Evolutionary conservation across 2,329 filamentous ascomycete genomes (phyloP).

Genomic region (Clonostachys solani): DNA sequence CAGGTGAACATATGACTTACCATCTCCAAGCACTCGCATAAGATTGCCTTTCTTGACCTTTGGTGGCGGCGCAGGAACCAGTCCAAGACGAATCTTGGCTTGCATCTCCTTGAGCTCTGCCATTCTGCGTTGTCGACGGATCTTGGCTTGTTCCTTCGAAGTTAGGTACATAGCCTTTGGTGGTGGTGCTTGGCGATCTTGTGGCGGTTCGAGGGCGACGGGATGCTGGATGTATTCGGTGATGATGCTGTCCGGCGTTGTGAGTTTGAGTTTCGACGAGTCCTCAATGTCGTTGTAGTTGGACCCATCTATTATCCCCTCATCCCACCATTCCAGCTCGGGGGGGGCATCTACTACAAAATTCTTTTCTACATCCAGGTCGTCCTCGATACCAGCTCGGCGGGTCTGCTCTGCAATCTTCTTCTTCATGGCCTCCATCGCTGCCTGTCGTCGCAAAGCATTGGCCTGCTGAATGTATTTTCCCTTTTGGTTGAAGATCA

Average conservation of each 20-base stretch:
- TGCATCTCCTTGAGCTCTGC: constrained; percentile 94
- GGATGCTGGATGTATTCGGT: constrained; percentile 92
- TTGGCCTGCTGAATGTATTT: constrained; percentile 97
- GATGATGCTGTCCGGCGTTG: constrained; percentile 77
- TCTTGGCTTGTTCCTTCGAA: constrained; percentile 83
- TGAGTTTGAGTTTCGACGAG: constrained; percentile 64
- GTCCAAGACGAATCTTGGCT: constrained; percentile 87
- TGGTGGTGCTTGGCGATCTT: constrained; percentile 75
- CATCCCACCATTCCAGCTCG: constrained; percentile 96
- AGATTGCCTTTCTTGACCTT: constrained; percentile 98
- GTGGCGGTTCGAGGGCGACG: constrained; percentile 83
- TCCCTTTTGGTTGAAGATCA: constrained; percentile 91
- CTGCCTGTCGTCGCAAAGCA: constrained; percentile 80
- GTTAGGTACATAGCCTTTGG: constrained; percentile 93
- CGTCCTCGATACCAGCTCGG: constrained; percentile 92
- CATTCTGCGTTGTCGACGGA: constrained; percentile 85
- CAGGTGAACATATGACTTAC: constrained; percentile 33
- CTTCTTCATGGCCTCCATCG: constrained; percentile 91
- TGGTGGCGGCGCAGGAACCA: constrained; percentile 84
- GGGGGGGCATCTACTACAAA: constrained; percentile 83
- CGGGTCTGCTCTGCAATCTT: constrained; percentile 82
- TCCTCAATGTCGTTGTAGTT: constrained; percentile 70
- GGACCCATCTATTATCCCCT: constrained; percentile 72
- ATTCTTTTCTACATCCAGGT: constrained; percentile 81
- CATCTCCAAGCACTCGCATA: constrained; percentile 91